A percentile compares a stretch with the other conserved stretches of the same genome.
Evolutionary conservation across 345 rosid species (phyloP).

Genomic region (Anacardium occidentale): DNA sequence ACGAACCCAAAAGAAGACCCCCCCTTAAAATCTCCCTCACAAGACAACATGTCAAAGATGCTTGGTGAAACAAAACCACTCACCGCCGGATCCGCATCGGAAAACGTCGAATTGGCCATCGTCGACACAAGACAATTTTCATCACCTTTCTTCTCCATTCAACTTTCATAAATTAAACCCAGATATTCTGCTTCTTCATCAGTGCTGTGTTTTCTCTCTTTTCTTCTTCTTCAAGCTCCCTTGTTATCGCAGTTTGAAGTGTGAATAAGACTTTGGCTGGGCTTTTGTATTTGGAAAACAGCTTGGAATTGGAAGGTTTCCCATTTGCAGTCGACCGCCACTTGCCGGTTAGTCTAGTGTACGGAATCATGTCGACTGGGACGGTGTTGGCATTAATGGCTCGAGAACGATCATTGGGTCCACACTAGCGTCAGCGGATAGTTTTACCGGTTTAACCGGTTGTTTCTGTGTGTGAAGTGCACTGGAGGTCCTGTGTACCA

Average conservation of each 20-base stretch:
- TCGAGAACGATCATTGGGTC: slow-evolving; percentile 31
- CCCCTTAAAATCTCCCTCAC: slow-evolving; percentile 25
- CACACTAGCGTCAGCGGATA: slow-evolving; percentile 32
- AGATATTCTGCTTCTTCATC: slow-evolving; percentile 33
- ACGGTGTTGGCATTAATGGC: slow-evolving; percentile 64
- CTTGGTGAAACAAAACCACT: slow-evolving; percentile 24
- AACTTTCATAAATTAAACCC: slow-evolving; percentile 10
- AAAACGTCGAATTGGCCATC: slow-evolving; percentile 45
- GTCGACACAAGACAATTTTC: slow-evolving; percentile 18
- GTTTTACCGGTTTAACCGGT: slow-evolving; percentile 45
- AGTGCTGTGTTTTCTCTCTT: slow-evolving; percentile 8
- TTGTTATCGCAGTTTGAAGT: slow-evolving; percentile 22
- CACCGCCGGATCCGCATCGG: slow-evolving; percentile 46
- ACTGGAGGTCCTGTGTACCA: slow-evolving; percentile 22
- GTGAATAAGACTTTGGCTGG: slow-evolving; percentile 43
- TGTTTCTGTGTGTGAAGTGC: background rate
- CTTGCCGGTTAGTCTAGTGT: slow-evolving; percentile 45
- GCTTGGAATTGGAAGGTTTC: slow-evolving; percentile 58
- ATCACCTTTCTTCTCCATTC: slow-evolving; percentile 35
- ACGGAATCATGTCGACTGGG: slow-evolving; percentile 32
- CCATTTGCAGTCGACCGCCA: slow-evolving; percentile 57
- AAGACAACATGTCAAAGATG: slow-evolving; percentile 61
- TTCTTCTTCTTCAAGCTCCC: slow-evolving; percentile 18
- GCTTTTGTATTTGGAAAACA: slow-evolving; percentile 61
- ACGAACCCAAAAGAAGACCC: slow-evolving; percentile 38